Conservation (phyloP, 106 monocot species). For the Dioscorea alata region DNA sequence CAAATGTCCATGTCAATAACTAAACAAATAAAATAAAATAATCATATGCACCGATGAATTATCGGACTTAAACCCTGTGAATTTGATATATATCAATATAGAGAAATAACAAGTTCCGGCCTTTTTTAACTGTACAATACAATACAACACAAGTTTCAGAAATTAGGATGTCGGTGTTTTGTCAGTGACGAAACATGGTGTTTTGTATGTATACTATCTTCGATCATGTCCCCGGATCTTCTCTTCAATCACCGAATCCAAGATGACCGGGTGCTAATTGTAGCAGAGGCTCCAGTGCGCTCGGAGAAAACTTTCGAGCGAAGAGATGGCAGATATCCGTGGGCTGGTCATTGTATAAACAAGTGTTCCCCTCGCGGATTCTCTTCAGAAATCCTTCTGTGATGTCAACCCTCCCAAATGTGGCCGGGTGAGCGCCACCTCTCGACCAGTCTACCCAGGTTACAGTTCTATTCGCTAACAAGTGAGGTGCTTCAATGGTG, state of each 20-base stretch:
- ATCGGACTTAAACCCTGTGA: too few relatives aligned
- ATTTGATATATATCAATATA: too few relatives aligned
- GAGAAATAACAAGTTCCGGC: too few relatives aligned
- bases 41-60: too few relatives aligned
- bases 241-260: not conserved
- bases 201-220: too few relatives aligned
- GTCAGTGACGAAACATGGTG: too few relatives aligned
- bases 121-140: too few relatives aligned
- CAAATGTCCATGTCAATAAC: too few relatives aligned
- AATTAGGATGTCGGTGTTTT: too few relatives aligned
- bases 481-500: conserved; percentile 28
- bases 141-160: too few relatives aligned
- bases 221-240: too few relatives aligned
- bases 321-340: conserved; percentile 38
- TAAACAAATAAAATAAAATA: too few relatives aligned
- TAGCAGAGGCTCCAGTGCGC: conserved; percentile 39
- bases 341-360: conserved; percentile 30
- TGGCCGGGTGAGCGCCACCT: conserved; percentile 55
- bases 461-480: conserved; percentile 38
- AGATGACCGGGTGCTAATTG: conserved; percentile 16
- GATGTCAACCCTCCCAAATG: conserved; percentile 38
- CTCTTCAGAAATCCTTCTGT: conserved; percentile 27
- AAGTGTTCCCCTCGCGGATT: conserved; percentile 16
- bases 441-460: conserved; percentile 53
- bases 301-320: conserved; percentile 58